Conservation (phyloP, 176 grass and related monocot species). For the Elymus sibiricus region DNA sequence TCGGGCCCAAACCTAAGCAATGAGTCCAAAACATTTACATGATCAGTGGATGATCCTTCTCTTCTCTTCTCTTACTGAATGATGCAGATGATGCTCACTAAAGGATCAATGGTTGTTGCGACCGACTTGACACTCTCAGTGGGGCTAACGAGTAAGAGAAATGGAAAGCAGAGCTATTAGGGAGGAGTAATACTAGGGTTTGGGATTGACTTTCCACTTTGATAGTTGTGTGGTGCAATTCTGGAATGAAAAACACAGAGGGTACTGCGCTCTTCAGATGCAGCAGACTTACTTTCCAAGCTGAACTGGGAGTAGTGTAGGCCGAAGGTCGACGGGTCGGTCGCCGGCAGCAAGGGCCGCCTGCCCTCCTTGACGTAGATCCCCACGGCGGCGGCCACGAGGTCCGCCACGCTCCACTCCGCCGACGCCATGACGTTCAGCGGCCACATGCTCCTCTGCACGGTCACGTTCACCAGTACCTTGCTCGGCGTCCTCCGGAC, state of each 20-base stretch:
- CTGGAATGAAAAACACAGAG: not conserved
- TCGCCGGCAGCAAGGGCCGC: conserved; percentile 40
- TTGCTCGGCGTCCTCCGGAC: conserved; percentile 57
- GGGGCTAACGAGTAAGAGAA: not conserved
- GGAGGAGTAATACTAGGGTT: no score
- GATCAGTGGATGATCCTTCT: not conserved
- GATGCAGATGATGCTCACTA: not conserved
- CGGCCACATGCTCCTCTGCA: conserved; percentile 80
- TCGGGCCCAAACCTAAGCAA: conserved; percentile 55
- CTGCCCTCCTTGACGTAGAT: conserved; percentile 82
- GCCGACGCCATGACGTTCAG: conserved; percentile 81
- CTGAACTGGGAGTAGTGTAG: conserved; percentile 96
- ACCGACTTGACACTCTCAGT: not conserved
- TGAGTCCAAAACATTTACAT: not conserved
- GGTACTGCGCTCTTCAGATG: not conserved
- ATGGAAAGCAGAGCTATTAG: not conserved
- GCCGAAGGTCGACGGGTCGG: conserved; percentile 47
- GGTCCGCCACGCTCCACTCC: conserved; percentile 73
- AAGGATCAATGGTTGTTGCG: not conserved
- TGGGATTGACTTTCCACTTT: not conserved
- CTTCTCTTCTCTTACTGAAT: not conserved
- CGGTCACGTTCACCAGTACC: conserved; percentile 77
- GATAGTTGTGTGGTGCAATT: not conserved
- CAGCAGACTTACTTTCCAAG: conserved; percentile 66
- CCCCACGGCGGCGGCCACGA: conserved; percentile 51